Evolutionary conservation across 768 basidiomycete genomes (phyloP), one percentile per base, ranked within the genome.

Genomic region (Glaciozyma martinii): DNA sequence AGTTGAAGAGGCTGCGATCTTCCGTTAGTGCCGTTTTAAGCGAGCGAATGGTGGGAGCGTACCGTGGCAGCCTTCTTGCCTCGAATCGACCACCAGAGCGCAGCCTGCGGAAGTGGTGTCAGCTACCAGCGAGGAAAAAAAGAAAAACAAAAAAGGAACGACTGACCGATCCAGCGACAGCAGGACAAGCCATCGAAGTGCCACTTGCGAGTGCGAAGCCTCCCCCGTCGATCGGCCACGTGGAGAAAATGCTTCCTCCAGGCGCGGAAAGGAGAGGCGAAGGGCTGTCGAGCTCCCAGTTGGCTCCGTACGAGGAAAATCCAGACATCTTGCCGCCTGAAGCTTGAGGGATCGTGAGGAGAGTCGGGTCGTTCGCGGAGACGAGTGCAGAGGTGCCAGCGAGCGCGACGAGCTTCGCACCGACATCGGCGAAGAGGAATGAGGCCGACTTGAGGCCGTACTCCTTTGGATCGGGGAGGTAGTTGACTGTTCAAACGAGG

Each of bases 201-300:
- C 54, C 54, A 2, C 21, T 23, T 19, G 23, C 21, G 21, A 55
- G 32, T 3, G 72, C 79, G 63, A 75, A 82, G 30, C 71, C 72
- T 15, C 80, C 81, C 10, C 78, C 70, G 10, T 78, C 74, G 32
- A 78, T 71, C 5, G 81, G 81, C 37, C 78, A 72, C 3, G 81
- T 81, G 0, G 80, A 81, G 30, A 82, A 70, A 56, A 82, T 81
- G 71, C 80, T 65, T 43, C 59, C 63, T 21, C 60, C 63, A 19
- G 61, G 62, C 5, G 64, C 63, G 29, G 56, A 57, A 50, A 63
- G 25, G 42, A 56, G 44, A 40, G 58, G 37, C 18, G 32, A 19
- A 8, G 29, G 54, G 19, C 21, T 18, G n/a, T 55, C 54, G 32
- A 55, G 32, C 33, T 55, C 54, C 19, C 23, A 55, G 54, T 30